Conservation (phyloP, 495 filamentous ascomycete genomes). For the Daldinia grandis region DNA sequence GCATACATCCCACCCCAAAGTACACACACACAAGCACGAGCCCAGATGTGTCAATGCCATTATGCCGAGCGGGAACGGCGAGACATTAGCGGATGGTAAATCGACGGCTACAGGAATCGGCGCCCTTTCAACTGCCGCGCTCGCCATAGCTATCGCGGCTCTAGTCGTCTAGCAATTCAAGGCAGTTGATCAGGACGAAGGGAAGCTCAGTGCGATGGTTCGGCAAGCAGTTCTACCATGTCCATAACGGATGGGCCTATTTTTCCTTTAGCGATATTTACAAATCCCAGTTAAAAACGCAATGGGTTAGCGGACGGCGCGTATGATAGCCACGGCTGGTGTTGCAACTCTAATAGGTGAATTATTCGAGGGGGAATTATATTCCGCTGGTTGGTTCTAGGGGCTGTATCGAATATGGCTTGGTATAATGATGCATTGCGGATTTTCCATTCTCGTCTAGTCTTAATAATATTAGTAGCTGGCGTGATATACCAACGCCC, state of each 20-base stretch:
- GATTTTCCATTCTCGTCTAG: not conserved
- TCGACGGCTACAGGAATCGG: not conserved
- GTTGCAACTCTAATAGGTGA: not conserved
- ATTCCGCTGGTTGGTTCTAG: not conserved
- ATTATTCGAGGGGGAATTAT: conserved; percentile 1
- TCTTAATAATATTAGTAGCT: not conserved
- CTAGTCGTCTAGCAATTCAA: not conserved
- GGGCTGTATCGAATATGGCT: not conserved
- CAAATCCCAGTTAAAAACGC: not conserved
- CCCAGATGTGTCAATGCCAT: conserved; percentile 24
- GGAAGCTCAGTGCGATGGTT: not conserved
- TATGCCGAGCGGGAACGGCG: conserved; percentile 1
- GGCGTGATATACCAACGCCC: not conserved
- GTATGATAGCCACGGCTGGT: conserved; percentile 16
- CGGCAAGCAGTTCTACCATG: not conserved
- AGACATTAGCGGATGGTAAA: not conserved
- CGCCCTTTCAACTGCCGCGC: not conserved
- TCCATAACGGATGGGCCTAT: not conserved
- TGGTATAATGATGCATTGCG: conserved; percentile 4
- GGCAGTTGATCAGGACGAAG: not conserved
- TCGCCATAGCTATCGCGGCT: conserved; percentile 10
- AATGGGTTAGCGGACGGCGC: not conserved
- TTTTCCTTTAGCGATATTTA: not conserved
- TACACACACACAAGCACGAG: not conserved
- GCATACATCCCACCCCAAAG: not conserved